A percentile compares a stretch with the other conserved stretches of the same genome.
phyloP scores from a whole-genome alignment of 345 rosid species.

The Gossypium raimondii region DNA sequence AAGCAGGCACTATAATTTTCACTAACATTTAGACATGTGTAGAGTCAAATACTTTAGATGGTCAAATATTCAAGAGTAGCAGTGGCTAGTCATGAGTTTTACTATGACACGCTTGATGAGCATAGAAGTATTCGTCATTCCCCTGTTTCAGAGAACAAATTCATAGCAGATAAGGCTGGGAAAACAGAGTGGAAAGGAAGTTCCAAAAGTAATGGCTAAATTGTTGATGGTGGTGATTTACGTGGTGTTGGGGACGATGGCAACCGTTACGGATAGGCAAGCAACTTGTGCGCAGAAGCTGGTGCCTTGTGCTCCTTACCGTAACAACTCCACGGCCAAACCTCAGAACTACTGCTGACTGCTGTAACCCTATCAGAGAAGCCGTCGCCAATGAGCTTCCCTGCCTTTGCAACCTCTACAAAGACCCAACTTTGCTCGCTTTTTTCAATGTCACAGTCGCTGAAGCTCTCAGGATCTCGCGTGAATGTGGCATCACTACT shows the following conservation, averaged over 20 bases:
- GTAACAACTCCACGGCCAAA: slow-evolving; percentile 29
- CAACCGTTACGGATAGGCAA: slow-evolving; percentile 32
- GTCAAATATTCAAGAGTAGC: no score
- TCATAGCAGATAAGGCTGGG: no score
- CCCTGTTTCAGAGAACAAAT: no score
- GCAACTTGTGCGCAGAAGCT: slow-evolving; percentile 43
- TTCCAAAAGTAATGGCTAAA: slow-evolving; percentile 9
- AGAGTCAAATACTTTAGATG: no score
- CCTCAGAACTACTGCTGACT: slow-evolving; percentile 49
- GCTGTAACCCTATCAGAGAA: slow-evolving; percentile 54
- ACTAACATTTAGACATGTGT: no score
- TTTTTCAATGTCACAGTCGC: slow-evolving; percentile 19
- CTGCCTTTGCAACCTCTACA: slow-evolving; percentile 60
- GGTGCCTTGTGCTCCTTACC: slow-evolving; percentile 23
- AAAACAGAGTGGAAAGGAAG: no score
- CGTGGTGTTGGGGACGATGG: slow-evolving; percentile 14
- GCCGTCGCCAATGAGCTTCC: slow-evolving; percentile 38
- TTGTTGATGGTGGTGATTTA: slow-evolving; percentile 21
- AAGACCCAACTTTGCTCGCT: slow-evolving; percentile 36
- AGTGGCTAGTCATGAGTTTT: no score
- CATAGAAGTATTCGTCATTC: no score
- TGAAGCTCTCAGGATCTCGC: slow-evolving; percentile 39
- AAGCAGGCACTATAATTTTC: no score
- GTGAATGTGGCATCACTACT: slow-evolving; percentile 32
- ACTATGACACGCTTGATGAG: no score